Base-by-base conservation (phyloP, 208 protist species). In the Angomonas deanei region DNA sequence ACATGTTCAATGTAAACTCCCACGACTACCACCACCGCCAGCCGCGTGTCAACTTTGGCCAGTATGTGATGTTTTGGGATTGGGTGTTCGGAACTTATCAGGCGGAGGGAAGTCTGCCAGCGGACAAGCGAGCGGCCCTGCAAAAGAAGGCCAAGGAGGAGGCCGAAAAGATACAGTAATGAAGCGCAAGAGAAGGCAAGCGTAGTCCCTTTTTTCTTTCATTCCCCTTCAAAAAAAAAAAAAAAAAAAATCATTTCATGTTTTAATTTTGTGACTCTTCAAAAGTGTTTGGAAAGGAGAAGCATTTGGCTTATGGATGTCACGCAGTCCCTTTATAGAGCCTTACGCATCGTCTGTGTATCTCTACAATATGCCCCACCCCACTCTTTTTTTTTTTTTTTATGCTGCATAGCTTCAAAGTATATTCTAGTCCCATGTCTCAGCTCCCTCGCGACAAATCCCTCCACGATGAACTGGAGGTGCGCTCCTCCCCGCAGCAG, bases 11-110 rank as follows among this genome's bases (percentile, higher is more conserved):
- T 55, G 88, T 96, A 33, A 78, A 80, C 27, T 66, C 77, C 28
- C 92, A 97, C 65, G 91, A 97, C 70, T 80, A 86, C 58, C 92
- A 97, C 74, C 92, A 97, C 71, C 68, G 82, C 10, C 72, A 96
- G 64, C 84, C 87, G 19, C 84, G 77, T 30, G 73, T 80, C 36
- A 97, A 97, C 76, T 97, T 92, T 64, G 88, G 90, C 4, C 92
- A 97, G 78, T 97, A 96, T 75, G 91, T 88, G 23, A 96, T 97
- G 88, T 61, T 97, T 19, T 97, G 92, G 91, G 91, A 97, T 64
- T 86, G 70, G 57, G 76, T 95, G 13, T 92, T 95, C 68, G 86
- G 88, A 33, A 94, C 83, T 28, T 97, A 78, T 59, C 79, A 87
- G 67, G 30, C 76, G 3, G 72, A 79, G 50, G 76, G 70, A 1